Base-by-base conservation (phyloP, 2,329 filamentous ascomycete genomes). In the Diaporthe sp. region DNA sequence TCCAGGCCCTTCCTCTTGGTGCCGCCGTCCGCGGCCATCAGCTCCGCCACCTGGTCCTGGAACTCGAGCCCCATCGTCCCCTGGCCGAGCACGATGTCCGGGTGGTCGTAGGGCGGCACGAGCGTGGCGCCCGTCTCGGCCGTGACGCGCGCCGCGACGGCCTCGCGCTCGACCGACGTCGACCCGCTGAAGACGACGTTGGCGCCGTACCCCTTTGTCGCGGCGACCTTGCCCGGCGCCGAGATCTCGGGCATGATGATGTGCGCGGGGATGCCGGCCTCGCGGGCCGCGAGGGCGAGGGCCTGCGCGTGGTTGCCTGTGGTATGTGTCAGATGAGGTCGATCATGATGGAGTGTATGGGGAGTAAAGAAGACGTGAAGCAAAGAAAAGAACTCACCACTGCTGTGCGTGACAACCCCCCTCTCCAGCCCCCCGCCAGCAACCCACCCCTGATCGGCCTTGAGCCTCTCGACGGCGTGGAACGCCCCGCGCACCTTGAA, bases 401-500 rank as follows among this genome's bases (percentile, higher is more conserved):
- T 95, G 82, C 94, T 97, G 86, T 98, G 96, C 79, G 96, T 98
- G 15, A 95, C 92, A 10, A 98, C 95, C 0, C 96, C 96, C 81
- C 87, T 91, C 80, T 86, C 86, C 79, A 85, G 84, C 0, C 93
- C 89, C 4, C 89, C 89, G 19, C 87, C 88, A 77, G 91, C 90
- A 51, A 92, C 87, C 84, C 90, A 90, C 1, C 90, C 92, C 6
- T 88, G 85, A 79, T 92, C 89, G 77, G 82, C 84, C 81, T 93
- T 91, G 81, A 98, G 84, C 74, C 94, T 85, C 80, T 92, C 89
- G 51, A 98, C 82, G 0, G 96, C 95, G 84, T 98, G 95, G 79
- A 98, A 98, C 0, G 96, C 96, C 7, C 96, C 97, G 9, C 96
- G 88, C 22, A 92, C 94, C 86, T 98, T 98, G 88, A 98, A 98